A percentile compares a stretch with the other conserved stretches of the same genome.
Evolutionary conservation across 805 yeast genomes (phyloP).

Genomic region (Candida corydali): DNA sequence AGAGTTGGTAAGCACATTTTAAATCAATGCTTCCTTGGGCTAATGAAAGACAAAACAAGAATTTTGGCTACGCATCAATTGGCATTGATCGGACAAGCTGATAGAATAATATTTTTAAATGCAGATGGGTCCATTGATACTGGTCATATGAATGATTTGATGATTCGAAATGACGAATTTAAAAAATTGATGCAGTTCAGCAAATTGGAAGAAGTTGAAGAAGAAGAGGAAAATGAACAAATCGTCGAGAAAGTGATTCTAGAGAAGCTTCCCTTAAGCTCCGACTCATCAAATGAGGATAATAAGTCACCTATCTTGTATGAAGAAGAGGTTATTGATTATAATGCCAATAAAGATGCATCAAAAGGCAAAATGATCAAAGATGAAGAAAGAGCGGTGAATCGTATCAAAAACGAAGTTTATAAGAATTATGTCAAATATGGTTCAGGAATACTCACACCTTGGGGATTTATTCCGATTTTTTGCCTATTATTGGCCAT

Average conservation of each 20-base stretch:
- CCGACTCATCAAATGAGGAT: constrained; percentile 2
- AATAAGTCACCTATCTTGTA: not conserved
- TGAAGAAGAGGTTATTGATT: constrained; percentile 14
- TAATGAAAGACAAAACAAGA: constrained; percentile 57
- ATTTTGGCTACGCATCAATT: constrained; percentile 83
- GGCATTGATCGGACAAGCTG: constrained; percentile 65
- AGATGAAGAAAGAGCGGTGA: constrained; percentile 56
- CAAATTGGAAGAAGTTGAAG: constrained; percentile 8
- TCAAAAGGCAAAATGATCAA: constrained; percentile 18
- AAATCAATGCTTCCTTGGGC: constrained; percentile 61
- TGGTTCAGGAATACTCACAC: constrained; percentile 25
- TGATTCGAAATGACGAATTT: constrained; percentile 31
- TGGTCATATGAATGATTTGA: constrained; percentile 59
- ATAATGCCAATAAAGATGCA: constrained; percentile 9
- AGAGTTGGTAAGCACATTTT: constrained; percentile 80
- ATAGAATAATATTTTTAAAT: constrained; percentile 62
- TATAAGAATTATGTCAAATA: constrained; percentile 27
- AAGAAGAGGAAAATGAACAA: constrained; percentile 10
- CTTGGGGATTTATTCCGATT: constrained; percentile 9
- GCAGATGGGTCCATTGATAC: constrained; percentile 58
- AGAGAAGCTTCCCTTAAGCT: constrained; percentile 1
- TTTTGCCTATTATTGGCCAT: constrained; percentile 12
- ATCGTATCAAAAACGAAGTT: constrained; percentile 33
- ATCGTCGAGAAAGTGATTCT: constrained; percentile 8
- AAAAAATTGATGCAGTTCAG: constrained; percentile 37